Conservation (phyloP, 768 basidiomycete genomes). For the Boletellus ananiceps region DNA sequence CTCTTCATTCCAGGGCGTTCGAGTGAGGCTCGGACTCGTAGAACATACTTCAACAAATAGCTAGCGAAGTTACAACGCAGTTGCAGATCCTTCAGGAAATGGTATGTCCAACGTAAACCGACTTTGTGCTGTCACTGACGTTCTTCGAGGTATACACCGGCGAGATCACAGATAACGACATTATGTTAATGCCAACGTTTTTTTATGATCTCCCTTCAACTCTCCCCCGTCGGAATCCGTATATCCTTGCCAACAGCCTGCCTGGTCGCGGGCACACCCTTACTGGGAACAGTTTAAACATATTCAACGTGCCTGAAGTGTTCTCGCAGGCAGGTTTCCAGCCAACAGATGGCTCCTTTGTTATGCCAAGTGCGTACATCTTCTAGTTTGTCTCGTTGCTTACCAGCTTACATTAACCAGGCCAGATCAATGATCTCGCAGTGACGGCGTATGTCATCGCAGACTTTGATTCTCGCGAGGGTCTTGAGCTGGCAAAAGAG, state of each 20-base stretch:
- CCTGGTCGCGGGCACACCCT: conserved; percentile 21
- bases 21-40: conserved; percentile 1
- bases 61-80: conserved; percentile 49
- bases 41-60: conserved; percentile 26
- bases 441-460: conserved; percentile 64
- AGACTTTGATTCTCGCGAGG: conserved; percentile 66
- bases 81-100: conserved; percentile 69
- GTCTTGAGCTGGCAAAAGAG: conserved; percentile 56
- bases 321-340: conserved; percentile 37
- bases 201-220: conserved; percentile 89
- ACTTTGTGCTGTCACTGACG: background rate
- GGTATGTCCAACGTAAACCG: conserved; percentile 36
- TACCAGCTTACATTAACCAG: conserved; percentile 12
- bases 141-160: conserved; percentile 51
- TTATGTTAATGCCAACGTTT: conserved; percentile 56
- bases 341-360: conserved; percentile 42
- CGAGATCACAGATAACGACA: conserved; percentile 49
- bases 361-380: conserved; percentile 56
- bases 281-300: conserved; percentile 8
- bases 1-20: background rate
- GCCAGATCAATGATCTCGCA: conserved; percentile 22
- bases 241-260: conserved; percentile 57
- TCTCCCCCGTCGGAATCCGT: conserved; percentile 62
- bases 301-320: conserved; percentile 30
- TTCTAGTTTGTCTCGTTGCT: background rate